phyloP scores from a whole-genome alignment of 1,284 basidiomycete genomes.

The Boletellus deceptivus region DNA sequence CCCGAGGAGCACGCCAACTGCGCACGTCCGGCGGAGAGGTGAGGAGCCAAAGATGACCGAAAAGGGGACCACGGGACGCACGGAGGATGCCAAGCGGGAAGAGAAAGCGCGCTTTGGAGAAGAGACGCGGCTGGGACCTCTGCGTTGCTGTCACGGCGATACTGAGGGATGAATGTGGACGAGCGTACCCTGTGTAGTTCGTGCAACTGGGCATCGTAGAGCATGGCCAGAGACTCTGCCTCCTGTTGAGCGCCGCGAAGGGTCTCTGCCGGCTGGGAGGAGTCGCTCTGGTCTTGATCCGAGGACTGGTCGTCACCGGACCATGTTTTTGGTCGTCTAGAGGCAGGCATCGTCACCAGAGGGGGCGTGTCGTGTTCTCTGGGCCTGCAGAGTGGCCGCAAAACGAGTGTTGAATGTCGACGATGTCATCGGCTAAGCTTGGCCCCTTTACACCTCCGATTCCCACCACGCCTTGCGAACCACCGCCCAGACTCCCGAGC shows the following conservation, averaged over 20 bases:
- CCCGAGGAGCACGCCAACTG: conserved; percentile 65
- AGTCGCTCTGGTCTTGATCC: conserved; percentile 13
- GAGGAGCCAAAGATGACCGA: background rate
- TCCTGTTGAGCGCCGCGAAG: conserved; percentile 20
- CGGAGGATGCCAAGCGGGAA: conserved; percentile 50
- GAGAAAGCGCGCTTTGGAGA: conserved; percentile 41
- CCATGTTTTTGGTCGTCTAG: conserved; percentile 24
- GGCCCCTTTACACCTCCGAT: too few species aligned
- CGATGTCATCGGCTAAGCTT: too few species aligned
- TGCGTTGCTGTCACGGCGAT: background rate
- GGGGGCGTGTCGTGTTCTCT: too few species aligned
- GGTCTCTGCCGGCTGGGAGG: background rate
- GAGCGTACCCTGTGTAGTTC: conserved; percentile 18
- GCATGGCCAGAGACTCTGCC: conserved; percentile 16
- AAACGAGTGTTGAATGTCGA: too few species aligned
- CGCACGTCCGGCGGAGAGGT: background rate
- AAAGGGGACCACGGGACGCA: conserved; percentile 24
- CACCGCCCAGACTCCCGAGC: too few species aligned
- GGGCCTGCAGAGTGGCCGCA: too few species aligned
- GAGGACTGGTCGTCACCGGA: conserved; percentile 14
- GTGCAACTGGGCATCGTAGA: conserved; percentile 28
- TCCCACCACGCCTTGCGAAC: too few species aligned
- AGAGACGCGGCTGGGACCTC: conserved; percentile 18
- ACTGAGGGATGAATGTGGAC: background rate
- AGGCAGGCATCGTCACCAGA: conserved; percentile 18